Base-by-base conservation (phyloP, 208 protist genomes). In the Wallacemonas rigidus region DNA sequence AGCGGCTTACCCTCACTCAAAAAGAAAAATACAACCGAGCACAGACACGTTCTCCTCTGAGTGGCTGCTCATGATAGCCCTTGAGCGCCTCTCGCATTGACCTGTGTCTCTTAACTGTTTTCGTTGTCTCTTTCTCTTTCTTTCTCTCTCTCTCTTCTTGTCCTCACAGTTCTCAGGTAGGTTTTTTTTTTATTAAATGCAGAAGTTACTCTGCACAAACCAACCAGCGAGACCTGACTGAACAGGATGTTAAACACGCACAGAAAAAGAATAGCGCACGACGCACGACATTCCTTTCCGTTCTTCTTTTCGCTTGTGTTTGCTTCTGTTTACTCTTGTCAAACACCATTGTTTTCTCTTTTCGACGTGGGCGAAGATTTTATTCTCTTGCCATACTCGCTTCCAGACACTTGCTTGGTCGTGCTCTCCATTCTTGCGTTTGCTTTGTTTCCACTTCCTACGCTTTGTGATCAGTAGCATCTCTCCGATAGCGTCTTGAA, bases 221-320 rank as follows among this genome's bases (percentile, higher is more conserved):
- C 14, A 51, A 44, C 53, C 53, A 57, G 6, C 14, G 8, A 50
- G 45, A 50, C 8, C 12, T 6, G 45, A 50, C 26, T 26, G 45
- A 50, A 50, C 45, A 26, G 26, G 26, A 26, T 26, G 26, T 26
- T 26, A 12, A 57, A 57, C 53, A 38, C 6, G 15, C 56, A 62
- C 38, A 44, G 8, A 62, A 40, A 62, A 62, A 62, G 43, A 43
- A 62, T 14, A 62, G 36, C 38, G 14, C 48, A 43, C 8, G 26
- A 36, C 56, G 17, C 5, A 38, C 14, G 11, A 15, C 53, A 8
- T 36, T 17, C 17, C 17, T 63, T 63, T 6, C 57, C 44, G 36
- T 63, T 63, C 55, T 65, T 74, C 50, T 17, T 65, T 51, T 65
- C 57, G 65, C 11, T 70, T 56, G 11, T 71, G 67, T 44, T 71